Percentiles rank a stretch among this genome's conserved stretches.
phyloP scores from a whole-genome alignment of 1,139 yeast genomes.

The Hanseniaspora gamundiae region DNA sequence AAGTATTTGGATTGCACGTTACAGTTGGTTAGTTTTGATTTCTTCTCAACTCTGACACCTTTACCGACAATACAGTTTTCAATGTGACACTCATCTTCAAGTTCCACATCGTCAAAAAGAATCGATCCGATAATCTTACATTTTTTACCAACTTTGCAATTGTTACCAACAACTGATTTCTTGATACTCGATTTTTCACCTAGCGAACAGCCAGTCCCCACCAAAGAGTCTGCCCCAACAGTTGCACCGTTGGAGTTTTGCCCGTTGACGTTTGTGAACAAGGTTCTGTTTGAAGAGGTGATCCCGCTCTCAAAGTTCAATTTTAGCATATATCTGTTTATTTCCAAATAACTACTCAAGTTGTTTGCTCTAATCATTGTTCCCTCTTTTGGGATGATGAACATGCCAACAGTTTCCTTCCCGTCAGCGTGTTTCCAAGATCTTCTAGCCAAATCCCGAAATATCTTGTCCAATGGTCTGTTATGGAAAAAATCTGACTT shows the following conservation, averaged over 20 bases:
- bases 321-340: conserved; percentile 71
- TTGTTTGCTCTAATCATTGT: conserved; percentile 68
- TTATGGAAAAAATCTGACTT: conserved; percentile 12
- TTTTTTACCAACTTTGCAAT: conserved; percentile 69
- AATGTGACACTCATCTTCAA: conserved; percentile 66
- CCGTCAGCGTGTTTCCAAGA: conserved; percentile 70
- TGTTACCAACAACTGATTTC: conserved; percentile 66
- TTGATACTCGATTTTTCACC: conserved; percentile 81
- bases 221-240: conserved; percentile 76
- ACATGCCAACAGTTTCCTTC: conserved; percentile 52
- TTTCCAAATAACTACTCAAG: conserved; percentile 75
- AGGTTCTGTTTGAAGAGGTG: conserved; percentile 24
- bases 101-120: conserved; percentile 51
- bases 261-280: conserved; percentile 27
- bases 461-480: conserved; percentile 52
- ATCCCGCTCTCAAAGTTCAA: conserved; percentile 22
- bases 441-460: conserved; percentile 79
- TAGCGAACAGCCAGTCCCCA: conserved; percentile 46
- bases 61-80: conserved; percentile 86
- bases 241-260: conserved; percentile 56
- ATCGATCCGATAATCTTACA: conserved; percentile 85
- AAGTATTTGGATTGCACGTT: conserved; percentile 71
- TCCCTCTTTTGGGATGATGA: conserved; percentile 52
- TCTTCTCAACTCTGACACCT: conserved; percentile 45
- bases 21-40: conserved; percentile 58